Evolutionary conservation across 495 filamentous ascomycete genomes (phyloP), one percentile per base, ranked within the genome.

Genomic region (Penicillium cataractarum): DNA sequence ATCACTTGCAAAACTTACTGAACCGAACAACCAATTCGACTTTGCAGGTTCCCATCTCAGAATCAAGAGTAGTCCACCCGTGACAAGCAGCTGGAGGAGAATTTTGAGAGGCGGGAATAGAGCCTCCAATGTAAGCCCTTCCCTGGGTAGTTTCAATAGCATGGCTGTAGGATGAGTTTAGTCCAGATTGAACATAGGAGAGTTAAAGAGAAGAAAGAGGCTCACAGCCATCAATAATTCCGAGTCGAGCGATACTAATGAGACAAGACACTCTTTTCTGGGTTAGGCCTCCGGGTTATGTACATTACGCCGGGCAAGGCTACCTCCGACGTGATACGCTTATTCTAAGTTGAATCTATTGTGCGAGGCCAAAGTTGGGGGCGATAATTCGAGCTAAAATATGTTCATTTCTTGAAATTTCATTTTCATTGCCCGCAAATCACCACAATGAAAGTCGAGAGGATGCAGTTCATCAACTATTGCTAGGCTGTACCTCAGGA

Each of bases 111-210:
- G 44, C 9, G 44, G 27, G 17, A 27, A 26, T 13, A 49, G 10
- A 49, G 44, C 44, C 44, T 49, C 44, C 10, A 49, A 24, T 8
- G 44, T 49, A 27, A 49, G 44, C 22, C 44, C 44, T 27, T 49
- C 44, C 10, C 44, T 12, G 0, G 44, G 44, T 49, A 15, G 44
- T 27, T 15, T 49, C 9, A 49, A 10, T 5, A 49, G 44, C 44
- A 49, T 49, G 22, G 15, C 8, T 12, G 24, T 17, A 4, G 12
- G 8, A 1, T 49, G 12, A 7, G 9, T 27, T 21, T 44, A n/a
- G 6, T 22, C 40, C 21, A 26, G 8, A 27, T 15, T 44, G n/a
- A 21, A 21, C 2, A 5, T 46, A 1, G 8, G 21, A 26, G 21
- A 3, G 44, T 26, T 9, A 15, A 27, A 49, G 44, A 49, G 44